These are phyloP conservation scores for Lactarius sanguifluus DNA, from an alignment of 768 basidiomycete species.

Conservation along the genomic window DNA sequence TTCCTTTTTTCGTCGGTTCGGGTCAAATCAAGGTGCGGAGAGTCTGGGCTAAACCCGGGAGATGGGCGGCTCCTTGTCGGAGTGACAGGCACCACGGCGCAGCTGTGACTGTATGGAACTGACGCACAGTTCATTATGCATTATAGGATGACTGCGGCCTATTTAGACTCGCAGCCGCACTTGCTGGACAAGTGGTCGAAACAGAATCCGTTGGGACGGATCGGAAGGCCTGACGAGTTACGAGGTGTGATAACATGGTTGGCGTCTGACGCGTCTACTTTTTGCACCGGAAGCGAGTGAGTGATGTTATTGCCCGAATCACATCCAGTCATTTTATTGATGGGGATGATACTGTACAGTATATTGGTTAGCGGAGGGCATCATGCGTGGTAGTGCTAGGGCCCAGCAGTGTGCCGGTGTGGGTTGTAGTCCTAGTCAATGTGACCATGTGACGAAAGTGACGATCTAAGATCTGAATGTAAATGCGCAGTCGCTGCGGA, in stretches of 20 bases:
- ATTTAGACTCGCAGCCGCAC: slow-evolving; percentile 62
- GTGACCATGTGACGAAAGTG: neutral
- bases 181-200: slow-evolving; percentile 65
- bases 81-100: slow-evolving; percentile 9
- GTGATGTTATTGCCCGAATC: slow-evolving; percentile 35
- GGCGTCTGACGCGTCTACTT: slow-evolving; percentile 72
- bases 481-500: slow-evolving; percentile 29
- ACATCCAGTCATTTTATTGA: slow-evolving; percentile 1
- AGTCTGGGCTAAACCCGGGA: neutral
- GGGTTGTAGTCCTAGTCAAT: neutral
- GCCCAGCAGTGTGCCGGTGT: slow-evolving; percentile 1
- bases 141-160: slow-evolving; percentile 70
- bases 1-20: neutral
- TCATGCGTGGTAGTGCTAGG: slow-evolving; percentile 50
- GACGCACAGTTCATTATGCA: slow-evolving; percentile 31
- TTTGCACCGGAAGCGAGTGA: slow-evolving; percentile 82
- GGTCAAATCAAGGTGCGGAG: neutral
- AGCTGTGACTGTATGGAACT: slow-evolving; percentile 4
- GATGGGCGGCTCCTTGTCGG: neutral
- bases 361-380: slow-evolving; percentile 65
- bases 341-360: slow-evolving; percentile 35
- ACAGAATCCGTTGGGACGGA: slow-evolving; percentile 66
- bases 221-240: slow-evolving; percentile 71
- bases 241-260: slow-evolving; percentile 72
- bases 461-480: slow-evolving; percentile 23